These are phyloP conservation scores for Fusarium sterilihyphosum DNA, from an alignment of 2,329 filamentous ascomycete species.

Conservation along the genomic window DNA sequence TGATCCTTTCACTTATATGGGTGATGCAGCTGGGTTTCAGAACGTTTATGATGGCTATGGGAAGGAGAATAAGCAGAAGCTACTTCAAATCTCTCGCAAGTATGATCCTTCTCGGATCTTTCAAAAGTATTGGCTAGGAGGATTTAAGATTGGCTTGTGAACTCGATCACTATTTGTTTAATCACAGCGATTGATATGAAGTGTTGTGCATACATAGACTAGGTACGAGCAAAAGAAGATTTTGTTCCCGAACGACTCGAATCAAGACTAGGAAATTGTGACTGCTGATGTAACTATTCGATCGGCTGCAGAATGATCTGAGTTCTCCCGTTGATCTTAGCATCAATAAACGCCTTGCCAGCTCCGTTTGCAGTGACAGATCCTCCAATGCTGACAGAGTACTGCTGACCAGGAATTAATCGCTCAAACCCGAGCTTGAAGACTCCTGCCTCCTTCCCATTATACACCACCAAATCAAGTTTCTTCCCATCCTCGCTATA, in stretches of 20 bases:
- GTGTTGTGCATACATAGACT: too few relatives aligned
- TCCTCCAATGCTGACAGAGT: neutral
- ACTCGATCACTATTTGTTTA: rapidly evolving
- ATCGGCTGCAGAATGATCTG: neutral
- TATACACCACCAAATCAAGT: neutral
- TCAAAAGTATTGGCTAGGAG: conserved; percentile 20
- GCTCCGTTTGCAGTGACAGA: neutral
- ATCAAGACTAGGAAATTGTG: neutral
- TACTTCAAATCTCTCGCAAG: conserved; percentile 15
- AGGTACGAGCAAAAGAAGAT: neutral
- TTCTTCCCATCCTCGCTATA: neutral
- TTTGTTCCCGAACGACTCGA: rapidly evolving
- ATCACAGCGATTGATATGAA: rapidly evolving
- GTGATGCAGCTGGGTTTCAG: conserved; percentile 28
- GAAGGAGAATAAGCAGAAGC: conserved; percentile 1
- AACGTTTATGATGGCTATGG: conserved; percentile 21
- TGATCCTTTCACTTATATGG: conserved; percentile 29
- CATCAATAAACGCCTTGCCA: neutral
- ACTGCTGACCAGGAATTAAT: neutral
- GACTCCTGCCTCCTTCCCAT: neutral
- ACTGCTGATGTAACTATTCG: neutral
- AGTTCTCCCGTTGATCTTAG: neutral
- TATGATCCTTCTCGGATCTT: conserved; percentile 19
- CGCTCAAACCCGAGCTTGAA: neutral
- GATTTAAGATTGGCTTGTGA: conserved; percentile 18